Percentiles rank a stretch among this genome's conserved stretches.
These are phyloP conservation scores for Russula dissimulans DNA, from an alignment of 768 basidiomycete genomes.

Conservation along the genomic window DNA sequence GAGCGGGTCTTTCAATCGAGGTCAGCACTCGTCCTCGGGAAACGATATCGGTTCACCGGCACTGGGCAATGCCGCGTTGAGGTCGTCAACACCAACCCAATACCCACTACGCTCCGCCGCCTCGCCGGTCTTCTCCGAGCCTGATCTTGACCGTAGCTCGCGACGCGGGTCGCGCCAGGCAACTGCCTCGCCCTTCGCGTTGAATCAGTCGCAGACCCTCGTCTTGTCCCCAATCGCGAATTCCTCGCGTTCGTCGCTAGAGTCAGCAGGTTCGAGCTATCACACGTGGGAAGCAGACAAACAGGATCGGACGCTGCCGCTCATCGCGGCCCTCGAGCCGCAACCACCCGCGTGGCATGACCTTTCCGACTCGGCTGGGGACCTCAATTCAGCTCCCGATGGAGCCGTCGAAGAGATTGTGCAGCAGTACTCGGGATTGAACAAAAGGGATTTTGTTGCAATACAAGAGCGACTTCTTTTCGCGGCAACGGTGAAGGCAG, in stretches of 20 bases:
- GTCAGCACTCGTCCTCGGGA: constrained; percentile 33
- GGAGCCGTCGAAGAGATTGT: constrained; percentile 61
- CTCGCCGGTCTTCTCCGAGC: constrained; percentile 40
- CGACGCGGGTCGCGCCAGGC: constrained; percentile 12
- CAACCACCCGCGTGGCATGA: constrained; percentile 59
- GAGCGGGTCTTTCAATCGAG: not conserved
- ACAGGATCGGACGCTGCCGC: constrained; percentile 41
- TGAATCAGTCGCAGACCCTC: constrained; percentile 45
- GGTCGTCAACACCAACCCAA: constrained; percentile 66
- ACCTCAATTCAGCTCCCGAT: constrained; percentile 39
- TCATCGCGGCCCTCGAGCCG: constrained; percentile 46
- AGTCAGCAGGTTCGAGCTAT: constrained; percentile 77
- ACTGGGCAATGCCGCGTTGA: constrained; percentile 33
- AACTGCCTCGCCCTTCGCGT: constrained; percentile 42
- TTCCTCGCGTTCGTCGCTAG: constrained; percentile 71
- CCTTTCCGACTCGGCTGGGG: constrained; percentile 33
- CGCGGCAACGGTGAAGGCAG: constrained; percentile 48
- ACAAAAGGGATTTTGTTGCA: constrained; percentile 55
- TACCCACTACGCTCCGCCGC: constrained; percentile 43
- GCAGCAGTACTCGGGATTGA: constrained; percentile 55
- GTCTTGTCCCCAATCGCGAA: constrained; percentile 64
- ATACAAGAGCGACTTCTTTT: constrained; percentile 73
- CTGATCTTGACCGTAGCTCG: constrained; percentile 22
- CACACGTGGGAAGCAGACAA: constrained; percentile 64
- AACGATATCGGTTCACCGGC: constrained; percentile 42